Evolutionary conservation across 345 rosid genomes (phyloP).

Genomic region (Lagerstroemia speciosa): DNA sequence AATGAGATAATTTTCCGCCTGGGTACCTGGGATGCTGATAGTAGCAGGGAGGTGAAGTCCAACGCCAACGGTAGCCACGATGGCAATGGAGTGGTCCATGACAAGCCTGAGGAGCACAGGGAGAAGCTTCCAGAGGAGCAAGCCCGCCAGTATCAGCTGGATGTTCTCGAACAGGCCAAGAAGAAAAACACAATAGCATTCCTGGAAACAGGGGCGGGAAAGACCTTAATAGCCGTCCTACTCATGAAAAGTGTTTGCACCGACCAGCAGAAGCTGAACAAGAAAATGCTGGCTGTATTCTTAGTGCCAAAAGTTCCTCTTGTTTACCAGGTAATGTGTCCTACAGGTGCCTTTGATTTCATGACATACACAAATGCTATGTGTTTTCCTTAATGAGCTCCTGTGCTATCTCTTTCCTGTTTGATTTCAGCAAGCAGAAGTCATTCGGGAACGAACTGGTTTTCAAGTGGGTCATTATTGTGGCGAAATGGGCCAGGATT

Average conservation of each 20-base stretch:
- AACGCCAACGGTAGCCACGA: slow-evolving; percentile 30
- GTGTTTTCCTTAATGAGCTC: slow-evolving; percentile 1
- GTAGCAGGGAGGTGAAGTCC: slow-evolving; percentile 36
- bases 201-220: slow-evolving; percentile 98
- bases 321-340: slow-evolving; percentile 70
- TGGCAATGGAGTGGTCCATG: slow-evolving; percentile 33
- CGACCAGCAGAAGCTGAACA: slow-evolving; percentile 51
- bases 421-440: slow-evolving; percentile 84
- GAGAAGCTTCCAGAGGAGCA: slow-evolving; percentile 77
- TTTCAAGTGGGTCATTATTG: slow-evolving; percentile 84
- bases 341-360: neutral
- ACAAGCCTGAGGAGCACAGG: slow-evolving; percentile 47
- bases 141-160: slow-evolving; percentile 86
- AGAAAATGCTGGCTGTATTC: slow-evolving; percentile 83
- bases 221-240: slow-evolving; percentile 91
- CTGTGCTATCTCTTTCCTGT: slow-evolving; percentile 9
- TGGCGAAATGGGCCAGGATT: slow-evolving; percentile 97
- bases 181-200: slow-evolving; percentile 85
- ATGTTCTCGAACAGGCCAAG: slow-evolving; percentile 95
- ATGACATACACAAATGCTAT: neutral
- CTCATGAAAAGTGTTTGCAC: slow-evolving; percentile 64
- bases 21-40: slow-evolving; percentile 84
- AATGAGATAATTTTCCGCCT: slow-evolving; percentile 61
- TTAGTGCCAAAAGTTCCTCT: slow-evolving; percentile 97
- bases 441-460: slow-evolving; percentile 68